Evolutionary conservation across 768 basidiomycete genomes (phyloP), one percentile per base, ranked within the genome.

Genomic region (Boletus pseudo-olivaceus): DNA sequence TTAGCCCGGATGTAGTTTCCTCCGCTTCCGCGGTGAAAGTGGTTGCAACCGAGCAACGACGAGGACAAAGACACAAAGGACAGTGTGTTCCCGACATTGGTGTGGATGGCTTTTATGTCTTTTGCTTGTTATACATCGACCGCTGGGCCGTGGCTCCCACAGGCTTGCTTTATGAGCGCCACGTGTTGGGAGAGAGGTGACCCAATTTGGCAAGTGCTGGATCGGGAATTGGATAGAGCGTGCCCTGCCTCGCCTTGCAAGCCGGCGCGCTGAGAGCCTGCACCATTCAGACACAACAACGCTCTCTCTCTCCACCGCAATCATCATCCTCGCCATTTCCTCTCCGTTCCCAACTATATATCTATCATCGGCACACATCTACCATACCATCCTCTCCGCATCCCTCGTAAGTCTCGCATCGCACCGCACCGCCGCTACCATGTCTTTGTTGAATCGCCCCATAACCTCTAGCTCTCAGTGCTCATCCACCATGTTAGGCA

Each of bases 171-270:
- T 56, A 60, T 59, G 55, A 54, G 56, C 20, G 43, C 66, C 67
- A 68, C 67, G 67, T 68, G 66, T 67, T 62, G 58, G 11, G 26
- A 50, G 63, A 64, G 65, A 65, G 56, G 61, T 59, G 48, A 15
- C 66, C 60, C 10, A 46, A 69, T 57, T 45, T 52, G 61, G 65
- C 1, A 17, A 5, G 40, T 53, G 52, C 61, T 57, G 55, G 62
- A 68, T 67, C 67, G 67, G 67, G 67, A 62, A 65, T 55, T 52
- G 60, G 64, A 62, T 54, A 58, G 62, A 51, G 65, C 62, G 56
- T 69, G 67, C 67, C 67, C 67, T 67, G 67, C 67, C 67, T 69
- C 67, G 60, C 67, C 67, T 62, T 52, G 43, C 60, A 64, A 59
- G 54, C 65, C 66, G 66, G 65, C 59, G 67, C 67, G 62, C 60